Conservation (phyloP, 768 basidiomycete species). For the Podaxis mareebaensis region DNA sequence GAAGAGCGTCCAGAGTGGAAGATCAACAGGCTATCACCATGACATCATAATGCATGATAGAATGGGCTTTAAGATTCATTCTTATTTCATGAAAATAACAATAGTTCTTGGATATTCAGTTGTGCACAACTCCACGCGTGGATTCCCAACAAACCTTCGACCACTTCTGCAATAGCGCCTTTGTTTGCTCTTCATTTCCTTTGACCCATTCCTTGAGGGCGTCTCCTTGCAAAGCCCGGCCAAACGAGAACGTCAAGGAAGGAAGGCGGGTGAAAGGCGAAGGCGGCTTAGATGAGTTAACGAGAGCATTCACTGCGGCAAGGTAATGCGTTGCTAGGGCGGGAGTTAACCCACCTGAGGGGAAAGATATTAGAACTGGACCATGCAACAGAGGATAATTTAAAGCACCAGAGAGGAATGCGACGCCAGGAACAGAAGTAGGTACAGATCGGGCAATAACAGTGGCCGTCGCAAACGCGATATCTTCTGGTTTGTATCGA, state of each 20-base stretch:
- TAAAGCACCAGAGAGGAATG: constrained; percentile 48
- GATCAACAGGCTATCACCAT: constrained; percentile 76
- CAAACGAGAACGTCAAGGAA: constrained; percentile 51
- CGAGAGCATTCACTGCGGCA: constrained; percentile 39
- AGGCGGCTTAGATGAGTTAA: constrained; percentile 31
- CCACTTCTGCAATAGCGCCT: constrained; percentile 40
- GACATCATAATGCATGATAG: constrained; percentile 4
- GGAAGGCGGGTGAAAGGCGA: constrained; percentile 42
- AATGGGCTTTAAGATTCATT: constrained; percentile 1
- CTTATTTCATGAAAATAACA: constrained; percentile 3
- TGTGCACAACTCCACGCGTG: constrained; percentile 33
- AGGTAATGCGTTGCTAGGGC: constrained; percentile 41
- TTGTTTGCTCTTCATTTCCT: constrained; percentile 43
- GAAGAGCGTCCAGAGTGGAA: constrained; percentile 65
- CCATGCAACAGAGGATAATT: background rate
- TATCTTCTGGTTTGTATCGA: constrained; percentile 37
- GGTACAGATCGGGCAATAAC: constrained; percentile 47
- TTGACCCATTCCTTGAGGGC: constrained; percentile 46
- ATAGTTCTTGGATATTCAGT: background rate
- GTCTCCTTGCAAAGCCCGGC: constrained; percentile 50
- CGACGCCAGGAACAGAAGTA: constrained; percentile 44
- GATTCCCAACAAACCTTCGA: constrained; percentile 45
- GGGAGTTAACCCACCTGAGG: constrained; percentile 44
- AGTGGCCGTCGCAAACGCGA: constrained; percentile 47
- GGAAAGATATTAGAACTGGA: background rate